These are phyloP conservation scores for Toxicodendron radicans DNA, from an alignment of 345 rosid genomes.

Conservation along the genomic window DNA sequence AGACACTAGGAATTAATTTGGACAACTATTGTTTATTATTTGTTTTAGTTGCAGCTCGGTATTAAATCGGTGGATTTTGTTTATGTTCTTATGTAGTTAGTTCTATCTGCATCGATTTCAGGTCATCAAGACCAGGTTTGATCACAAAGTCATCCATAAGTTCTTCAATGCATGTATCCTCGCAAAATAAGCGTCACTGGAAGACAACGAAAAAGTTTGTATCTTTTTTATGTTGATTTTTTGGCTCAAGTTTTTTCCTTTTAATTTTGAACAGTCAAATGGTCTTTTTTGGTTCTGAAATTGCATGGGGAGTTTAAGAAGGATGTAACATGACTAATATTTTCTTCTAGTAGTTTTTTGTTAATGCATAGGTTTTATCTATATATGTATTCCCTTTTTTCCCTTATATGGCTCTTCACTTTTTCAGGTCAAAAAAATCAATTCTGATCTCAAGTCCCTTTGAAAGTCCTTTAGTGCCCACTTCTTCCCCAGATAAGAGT, in stretches of 20 bases:
- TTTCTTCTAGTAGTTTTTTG: not conserved
- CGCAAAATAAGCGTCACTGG: conserved; percentile 39
- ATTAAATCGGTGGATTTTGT: not conserved
- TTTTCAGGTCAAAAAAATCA: conserved; percentile 32
- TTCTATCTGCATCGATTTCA: conserved; percentile 26
- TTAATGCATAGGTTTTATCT: not conserved
- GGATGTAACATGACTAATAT: not conserved
- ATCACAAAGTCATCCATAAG: conserved; percentile 35
- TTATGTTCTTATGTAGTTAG: conserved; percentile 1
- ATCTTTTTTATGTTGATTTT: conserved; percentile 26
- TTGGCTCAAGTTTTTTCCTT: not conserved
- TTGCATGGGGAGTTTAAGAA: not conserved
- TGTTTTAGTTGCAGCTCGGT: not conserved
- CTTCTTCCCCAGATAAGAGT: conserved; percentile 41
- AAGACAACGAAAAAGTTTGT: conserved; percentile 48
- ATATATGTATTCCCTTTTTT: not conserved
- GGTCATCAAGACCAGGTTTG: conserved; percentile 46
- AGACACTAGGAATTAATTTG: not conserved
- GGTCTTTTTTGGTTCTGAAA: not conserved
- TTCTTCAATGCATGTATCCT: conserved; percentile 35
- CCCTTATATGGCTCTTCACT: not conserved
- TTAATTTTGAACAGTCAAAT: not conserved
- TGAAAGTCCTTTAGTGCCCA: conserved; percentile 30
- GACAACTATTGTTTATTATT: not conserved
- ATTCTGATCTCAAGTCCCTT: conserved; percentile 29